phyloP scores from a whole-genome alignment of 352 stramenopile species.

The Phytophthora gonapodyides region DNA sequence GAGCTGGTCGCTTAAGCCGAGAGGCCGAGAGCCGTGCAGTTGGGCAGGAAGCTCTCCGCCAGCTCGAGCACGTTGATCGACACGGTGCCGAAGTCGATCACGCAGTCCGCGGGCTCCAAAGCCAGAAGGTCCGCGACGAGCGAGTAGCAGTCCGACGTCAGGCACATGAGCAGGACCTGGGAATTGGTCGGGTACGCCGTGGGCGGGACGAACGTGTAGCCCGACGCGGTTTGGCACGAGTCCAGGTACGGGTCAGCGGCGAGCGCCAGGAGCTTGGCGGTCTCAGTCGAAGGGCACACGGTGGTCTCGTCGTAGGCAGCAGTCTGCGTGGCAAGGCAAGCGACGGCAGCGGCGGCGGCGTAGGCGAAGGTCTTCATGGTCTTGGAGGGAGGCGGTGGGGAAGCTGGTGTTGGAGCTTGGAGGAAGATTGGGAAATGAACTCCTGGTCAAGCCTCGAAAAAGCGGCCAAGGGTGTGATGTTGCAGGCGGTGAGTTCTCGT shows the following conservation, averaged over 20 bases:
- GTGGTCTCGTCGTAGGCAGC: conserved; percentile 35
- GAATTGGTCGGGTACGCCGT: conserved; percentile 33
- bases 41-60: conserved; percentile 40
- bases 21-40: conserved; percentile 42
- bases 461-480: background rate
- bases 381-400: conserved; percentile 11
- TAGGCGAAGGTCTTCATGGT: conserved; percentile 50
- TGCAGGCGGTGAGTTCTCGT: conserved; percentile 2
- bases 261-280: conserved; percentile 36
- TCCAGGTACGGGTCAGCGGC: conserved; percentile 24
- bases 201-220: conserved; percentile 43
- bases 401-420: conserved; percentile 40
- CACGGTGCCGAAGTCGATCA: conserved; percentile 45
- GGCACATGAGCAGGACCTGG: conserved; percentile 45
- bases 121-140: conserved; percentile 38
- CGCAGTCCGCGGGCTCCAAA: conserved; percentile 47
- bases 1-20: conserved; percentile 20
- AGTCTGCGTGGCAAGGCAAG: conserved; percentile 34
- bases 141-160: conserved; percentile 38
- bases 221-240: conserved; percentile 34
- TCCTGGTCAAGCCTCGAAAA: conserved; percentile 2
- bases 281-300: conserved; percentile 36
- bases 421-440: conserved; percentile 46
- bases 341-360: conserved; percentile 22
- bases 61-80: conserved; percentile 55